Base-by-base conservation (phyloP, 495 filamentous ascomycete genomes). In the Neurospora sp. region DNA sequence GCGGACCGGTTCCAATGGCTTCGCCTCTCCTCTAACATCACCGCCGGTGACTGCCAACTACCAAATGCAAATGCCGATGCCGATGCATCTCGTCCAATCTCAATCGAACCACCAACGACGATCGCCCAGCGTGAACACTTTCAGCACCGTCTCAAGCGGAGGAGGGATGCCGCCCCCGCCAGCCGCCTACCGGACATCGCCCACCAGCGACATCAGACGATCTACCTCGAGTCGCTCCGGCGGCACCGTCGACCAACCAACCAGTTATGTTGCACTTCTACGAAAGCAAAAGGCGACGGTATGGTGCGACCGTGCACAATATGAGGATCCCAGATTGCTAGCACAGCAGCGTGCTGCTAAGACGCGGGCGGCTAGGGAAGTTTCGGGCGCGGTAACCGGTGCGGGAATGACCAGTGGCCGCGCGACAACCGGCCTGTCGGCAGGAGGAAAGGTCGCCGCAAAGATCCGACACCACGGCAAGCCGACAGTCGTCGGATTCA, bases 281-380 rank as follows among this genome's bases (percentile, higher is more conserved):
- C 89, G 96, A 68, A 93, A 93, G 76, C 96, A 99, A 79, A 99
- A 98, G 79, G 96, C 93, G 39, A 99, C 96, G 0, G 96, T 99
- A 9, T 99, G 96, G 96, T 98, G 95, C 82, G 96, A 98, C 76
- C 94, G 94, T 70, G 88, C 94, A 16, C 96, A 99, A 77, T 88
- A 91, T 69, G 94, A 98, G 82, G 96, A 99, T 82, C 92, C 96
- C 10, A 87, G 93, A 31, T 79, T 97, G 71, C 81, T 91, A 7
- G 93, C 93, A 35, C 89, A 92, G 76, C 92, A 96, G 77, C 87
- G 91, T 72, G 89, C 89, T 3, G 96, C 94, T 70, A 97, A 95
- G 83, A 87, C 91, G 82, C 84, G 93, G 69, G 96, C 96, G 3
- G 89, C 90, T 61, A 88, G 90, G 73, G 95, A 98, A 82, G 89